Percentiles rank a stretch among this genome's conserved stretches.
Evolutionary conservation across 208 protist species (phyloP).

Genomic region (Leishmania major): DNA sequence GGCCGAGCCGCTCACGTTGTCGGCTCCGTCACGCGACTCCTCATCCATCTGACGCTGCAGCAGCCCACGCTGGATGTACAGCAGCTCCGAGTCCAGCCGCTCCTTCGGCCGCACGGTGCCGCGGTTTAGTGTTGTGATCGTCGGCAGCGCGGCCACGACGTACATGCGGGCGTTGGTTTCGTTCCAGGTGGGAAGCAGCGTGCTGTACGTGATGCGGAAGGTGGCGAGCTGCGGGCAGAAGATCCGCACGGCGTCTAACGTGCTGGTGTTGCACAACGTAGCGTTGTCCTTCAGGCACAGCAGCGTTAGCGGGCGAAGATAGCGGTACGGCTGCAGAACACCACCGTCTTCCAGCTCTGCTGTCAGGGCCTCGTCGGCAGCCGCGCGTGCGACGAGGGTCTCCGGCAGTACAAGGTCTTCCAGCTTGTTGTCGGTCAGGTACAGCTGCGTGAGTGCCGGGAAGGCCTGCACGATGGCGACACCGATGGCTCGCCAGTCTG

Average conservation of each 20-base stretch:
- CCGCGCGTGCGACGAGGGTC: slow-evolving; percentile 18
- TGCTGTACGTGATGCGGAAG: slow-evolving; percentile 81
- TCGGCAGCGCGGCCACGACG: slow-evolving; percentile 81
- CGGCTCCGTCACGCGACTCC: neutral
- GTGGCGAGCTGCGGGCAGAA: slow-evolving; percentile 58
- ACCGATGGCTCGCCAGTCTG: slow-evolving; percentile 62
- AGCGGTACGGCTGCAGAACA: slow-evolving; percentile 31
- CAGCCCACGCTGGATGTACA: slow-evolving; percentile 87
- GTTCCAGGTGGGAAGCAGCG: slow-evolving; percentile 78
- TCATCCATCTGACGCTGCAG: slow-evolving; percentile 37
- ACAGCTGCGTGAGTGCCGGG: slow-evolving; percentile 63
- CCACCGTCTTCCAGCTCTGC: slow-evolving; percentile 11
- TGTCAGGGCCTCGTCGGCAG: neutral
- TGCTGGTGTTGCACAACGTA: slow-evolving; percentile 42
- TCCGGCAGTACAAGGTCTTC: slow-evolving; percentile 42
- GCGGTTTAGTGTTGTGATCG: slow-evolving; percentile 75
- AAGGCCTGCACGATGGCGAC: slow-evolving; percentile 48
- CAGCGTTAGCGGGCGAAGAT: slow-evolving; percentile 53
- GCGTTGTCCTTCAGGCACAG: slow-evolving; percentile 83
- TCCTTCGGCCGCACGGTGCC: slow-evolving; percentile 83
- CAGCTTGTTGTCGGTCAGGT: slow-evolving; percentile 71
- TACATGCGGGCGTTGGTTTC: slow-evolving; percentile 87
- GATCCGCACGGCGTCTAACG: slow-evolving; percentile 68
- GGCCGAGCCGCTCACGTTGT: neutral
- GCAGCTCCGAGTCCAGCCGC: slow-evolving; percentile 81